Evolutionary conservation across 371 early-diverging fungal species (phyloP).

Genomic region (Mortierella sp.): DNA sequence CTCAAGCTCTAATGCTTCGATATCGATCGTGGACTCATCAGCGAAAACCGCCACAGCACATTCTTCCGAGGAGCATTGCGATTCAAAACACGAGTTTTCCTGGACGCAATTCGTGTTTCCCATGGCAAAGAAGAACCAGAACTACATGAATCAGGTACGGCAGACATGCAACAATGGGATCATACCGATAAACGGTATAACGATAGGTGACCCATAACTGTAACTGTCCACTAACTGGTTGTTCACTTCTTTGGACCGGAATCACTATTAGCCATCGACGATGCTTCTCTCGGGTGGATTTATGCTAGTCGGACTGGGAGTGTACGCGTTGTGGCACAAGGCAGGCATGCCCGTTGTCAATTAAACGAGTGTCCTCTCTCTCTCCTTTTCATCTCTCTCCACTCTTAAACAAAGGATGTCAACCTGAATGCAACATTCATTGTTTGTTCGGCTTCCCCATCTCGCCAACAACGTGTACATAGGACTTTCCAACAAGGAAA

Average conservation of each 20-base stretch:
- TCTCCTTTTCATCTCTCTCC: neutral
- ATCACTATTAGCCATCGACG: constrained; percentile 23
- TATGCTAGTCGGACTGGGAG: constrained; percentile 53
- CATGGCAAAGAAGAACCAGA: constrained; percentile 25
- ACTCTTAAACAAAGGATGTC: neutral
- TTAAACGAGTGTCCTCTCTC: neutral
- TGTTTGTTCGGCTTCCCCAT: neutral
- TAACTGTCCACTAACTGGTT: neutral
- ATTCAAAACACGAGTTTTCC: constrained; percentile 28
- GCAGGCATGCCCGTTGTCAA: constrained; percentile 2
- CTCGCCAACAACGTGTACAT: neutral
- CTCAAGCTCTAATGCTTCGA: neutral
- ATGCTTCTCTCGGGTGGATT: constrained; percentile 45
- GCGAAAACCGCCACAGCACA: neutral
- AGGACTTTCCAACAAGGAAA: neutral
- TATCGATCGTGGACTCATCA: neutral
- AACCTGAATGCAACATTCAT: neutral
- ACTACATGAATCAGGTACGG: constrained; percentile 22
- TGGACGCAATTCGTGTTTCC: constrained; percentile 50
- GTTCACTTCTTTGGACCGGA: neutral
- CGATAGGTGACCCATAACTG: neutral
- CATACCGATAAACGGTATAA: neutral
- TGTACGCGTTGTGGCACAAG: constrained; percentile 40
- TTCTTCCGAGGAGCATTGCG: neutral
- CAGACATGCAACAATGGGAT: neutral